Conservation (phyloP, 352 stramenopile genomes). For the Globisporangium paroecandrum region DNA sequence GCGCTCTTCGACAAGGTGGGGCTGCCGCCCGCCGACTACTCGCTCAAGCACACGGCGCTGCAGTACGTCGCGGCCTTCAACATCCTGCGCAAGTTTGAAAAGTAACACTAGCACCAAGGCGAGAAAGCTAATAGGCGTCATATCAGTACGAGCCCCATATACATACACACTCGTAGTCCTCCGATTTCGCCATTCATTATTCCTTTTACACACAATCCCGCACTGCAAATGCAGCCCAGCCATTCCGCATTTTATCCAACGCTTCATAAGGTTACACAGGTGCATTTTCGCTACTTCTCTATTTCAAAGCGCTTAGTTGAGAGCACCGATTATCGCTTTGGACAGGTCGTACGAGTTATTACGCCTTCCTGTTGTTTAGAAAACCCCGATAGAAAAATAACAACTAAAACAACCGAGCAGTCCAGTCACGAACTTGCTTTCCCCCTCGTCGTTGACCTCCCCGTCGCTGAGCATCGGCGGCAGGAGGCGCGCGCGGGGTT, state of each 20-base stretch:
- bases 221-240: background rate
- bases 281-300: background rate
- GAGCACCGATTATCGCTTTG: background rate
- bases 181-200: too few relatives aligned
- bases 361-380: background rate
- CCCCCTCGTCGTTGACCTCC: conserved; percentile 4
- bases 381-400: background rate
- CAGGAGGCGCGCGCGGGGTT: conserved; percentile 8
- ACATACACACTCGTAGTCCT: background rate
- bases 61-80: conserved; percentile 88
- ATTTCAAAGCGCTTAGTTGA: background rate
- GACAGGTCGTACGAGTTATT: background rate
- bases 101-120: conserved; percentile 24
- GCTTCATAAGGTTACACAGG: background rate
- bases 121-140: background rate
- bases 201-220: too few relatives aligned
- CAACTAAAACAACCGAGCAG: background rate
- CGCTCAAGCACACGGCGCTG: conserved; percentile 84
- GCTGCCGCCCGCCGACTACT: conserved; percentile 70
- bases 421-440: conserved; percentile 18
- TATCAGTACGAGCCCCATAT: background rate
- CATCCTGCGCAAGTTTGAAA: conserved; percentile 80
- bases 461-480: conserved; percentile 6
- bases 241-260: background rate
- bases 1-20: conserved; percentile 74